Evolutionary conservation across 2,329 filamentous ascomycete species (phyloP), one percentile per base, ranked within the genome.

Genomic region (Apiospora rasikravindrae): DNA sequence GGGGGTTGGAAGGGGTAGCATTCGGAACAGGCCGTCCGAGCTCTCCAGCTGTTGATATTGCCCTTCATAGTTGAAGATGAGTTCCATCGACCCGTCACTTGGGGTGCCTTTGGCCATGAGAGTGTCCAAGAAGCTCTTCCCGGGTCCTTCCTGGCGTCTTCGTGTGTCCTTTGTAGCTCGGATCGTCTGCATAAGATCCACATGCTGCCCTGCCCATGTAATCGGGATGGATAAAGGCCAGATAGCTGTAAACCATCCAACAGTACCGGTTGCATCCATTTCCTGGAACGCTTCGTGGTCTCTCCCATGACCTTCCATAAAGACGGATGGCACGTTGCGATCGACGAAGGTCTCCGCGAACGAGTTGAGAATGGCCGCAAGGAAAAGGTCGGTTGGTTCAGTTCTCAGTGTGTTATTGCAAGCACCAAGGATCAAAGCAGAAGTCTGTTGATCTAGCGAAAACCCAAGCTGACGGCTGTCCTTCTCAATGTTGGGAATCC

Each of bases 21-120:
- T 72, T 13, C 53, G 47, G 53, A 72, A 72, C 19, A 72, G 33
- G 37, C 71, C 71, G n/a, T 70, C 68, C 8, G 66, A 49, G 10
- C 33, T 61, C 33, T 72, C 71, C 4, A 72, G 47, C 45, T 72
- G 71, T 42, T 72, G 71, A 22, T 70, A 72, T 33, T 70, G 68
- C 13, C 71, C 71, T 47, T 70, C 69, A 7, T 72, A 72, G 53
- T 72, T 72, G 68, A 72, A 70, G 19, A 72, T 45, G 29, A 72
- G 57, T 44, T 72, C 71, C 71, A 72, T 64, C 29, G 71, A 33
- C 44, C 51, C 13, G 42, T 33, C 51, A n/a, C 29, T 22, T 3
- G 7, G 33, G 16, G 13, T 4, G 22, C 19, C 26, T 24, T 1
- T 16, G 19, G 51, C 40, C 44, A 51, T 66, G 19, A 42, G 10